Base-by-base conservation (phyloP, 2,329 filamentous ascomycete genomes). In the Arthrobotrys conoides region DNA sequence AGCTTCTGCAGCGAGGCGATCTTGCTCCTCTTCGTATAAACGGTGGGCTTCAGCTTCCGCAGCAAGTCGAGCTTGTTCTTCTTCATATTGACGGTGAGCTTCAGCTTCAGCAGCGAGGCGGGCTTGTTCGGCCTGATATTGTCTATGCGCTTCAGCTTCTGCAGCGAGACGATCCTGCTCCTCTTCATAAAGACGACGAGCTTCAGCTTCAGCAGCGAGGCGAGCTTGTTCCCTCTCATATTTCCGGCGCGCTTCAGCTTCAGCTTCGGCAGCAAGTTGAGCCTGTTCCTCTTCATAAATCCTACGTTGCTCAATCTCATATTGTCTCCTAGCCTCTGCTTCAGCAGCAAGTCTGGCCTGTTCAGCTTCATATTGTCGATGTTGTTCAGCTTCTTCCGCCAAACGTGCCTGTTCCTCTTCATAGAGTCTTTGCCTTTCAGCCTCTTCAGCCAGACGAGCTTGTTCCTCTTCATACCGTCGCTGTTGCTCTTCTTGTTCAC, bases 321-420 rank as follows among this genome's bases (percentile, higher is more conserved):
- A 75, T 5, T 44, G 53, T n/a, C 71, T 18, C 5, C n/a, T 24
- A 30, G 71, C 71, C 16, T 72, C 69, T 20, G 41, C 41, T 46
- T 46, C 41, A 46, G 59, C 68, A 24, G 68, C 68, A 12, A 71
- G 59, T 27, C 59, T 46, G 16, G 41, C 6, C 6, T 70, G 66
- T 49, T 70, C 41, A 6, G 14, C 14, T 12, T 46, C 9, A 41
- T 51, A 65, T 18, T 44, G 51, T n/a, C 44, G 44, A 14, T 18
- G 66, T 30, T 27, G 41, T 30, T 69, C 71, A 20, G 72, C 72
- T 49, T 76, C 72, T 49, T 76, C 72, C 1, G 67, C 73, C 14
- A 46, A 61, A 22, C 68, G 41, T 5, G 27, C 55, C 22, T 68
- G 64, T 24, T 69, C 63, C 48, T 48, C 71, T 24, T 71, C 68